Conservation (phyloP, 768 basidiomycete species). For the Lepiota brunneoincarnata region DNA sequence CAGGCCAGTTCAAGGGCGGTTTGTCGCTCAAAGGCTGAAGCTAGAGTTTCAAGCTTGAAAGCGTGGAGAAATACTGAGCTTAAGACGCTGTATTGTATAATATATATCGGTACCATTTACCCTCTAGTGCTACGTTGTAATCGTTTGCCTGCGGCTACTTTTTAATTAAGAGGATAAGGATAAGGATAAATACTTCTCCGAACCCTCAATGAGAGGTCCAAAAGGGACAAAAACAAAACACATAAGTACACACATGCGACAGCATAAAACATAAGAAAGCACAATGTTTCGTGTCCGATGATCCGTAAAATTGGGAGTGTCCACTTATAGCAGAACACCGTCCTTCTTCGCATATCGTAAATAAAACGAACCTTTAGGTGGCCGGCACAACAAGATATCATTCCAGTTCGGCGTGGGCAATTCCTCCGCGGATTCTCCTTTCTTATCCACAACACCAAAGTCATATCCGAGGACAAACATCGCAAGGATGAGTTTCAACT, state of each 20-base stretch:
- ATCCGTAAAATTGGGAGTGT: neutral
- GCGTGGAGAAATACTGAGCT: neutral
- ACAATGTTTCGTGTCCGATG: neutral
- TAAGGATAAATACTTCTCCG: slow-evolving; percentile 4
- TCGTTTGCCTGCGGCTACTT: neutral
- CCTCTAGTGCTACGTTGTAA: slow-evolving; percentile 1
- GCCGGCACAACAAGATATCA: slow-evolving; percentile 67
- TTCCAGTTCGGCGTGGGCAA: slow-evolving; percentile 76
- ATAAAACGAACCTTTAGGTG: slow-evolving; percentile 51
- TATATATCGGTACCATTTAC: neutral
- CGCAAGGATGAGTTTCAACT: slow-evolving; percentile 68
- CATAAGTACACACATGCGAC: neutral
- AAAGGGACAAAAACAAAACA: neutral
- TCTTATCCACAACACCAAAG: slow-evolving; percentile 52
- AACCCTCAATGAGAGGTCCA: neutral
- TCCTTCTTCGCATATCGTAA: slow-evolving; percentile 45
- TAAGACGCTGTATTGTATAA: neutral
- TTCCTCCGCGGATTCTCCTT: slow-evolving; percentile 40
- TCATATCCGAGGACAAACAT: slow-evolving; percentile 67
- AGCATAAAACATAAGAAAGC: neutral
- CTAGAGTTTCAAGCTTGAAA: neutral
- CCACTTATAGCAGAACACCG: slow-evolving; percentile 29
- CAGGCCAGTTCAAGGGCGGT: slow-evolving; percentile 1
- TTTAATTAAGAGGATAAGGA: slow-evolving; percentile 8
- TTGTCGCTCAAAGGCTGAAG: neutral